phyloP scores from a whole-genome alignment of 169 alveolate genomes.

The Eimeria necatrix region DNA sequence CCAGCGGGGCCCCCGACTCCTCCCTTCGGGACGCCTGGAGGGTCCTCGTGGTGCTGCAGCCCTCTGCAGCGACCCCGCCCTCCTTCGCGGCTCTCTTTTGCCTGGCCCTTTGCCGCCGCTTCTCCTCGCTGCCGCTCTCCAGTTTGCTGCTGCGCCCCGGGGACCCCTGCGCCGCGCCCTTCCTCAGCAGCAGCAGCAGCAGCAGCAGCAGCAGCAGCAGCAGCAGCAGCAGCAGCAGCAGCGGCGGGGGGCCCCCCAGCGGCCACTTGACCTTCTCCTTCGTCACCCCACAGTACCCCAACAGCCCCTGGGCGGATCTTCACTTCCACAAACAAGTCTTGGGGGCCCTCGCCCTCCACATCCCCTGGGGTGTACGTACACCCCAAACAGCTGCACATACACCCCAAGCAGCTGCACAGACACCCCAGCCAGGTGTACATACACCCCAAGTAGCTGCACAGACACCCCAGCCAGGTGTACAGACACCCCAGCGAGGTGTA shows the following conservation, averaged over 20 bases:
- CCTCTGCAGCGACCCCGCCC: constrained; percentile 57
- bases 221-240: neutral
- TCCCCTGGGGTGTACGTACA: neutral
- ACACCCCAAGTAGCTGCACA: too few relatives aligned
- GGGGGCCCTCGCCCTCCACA: constrained; percentile 59
- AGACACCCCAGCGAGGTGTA: too few relatives aligned
- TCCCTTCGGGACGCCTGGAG: constrained; percentile 33
- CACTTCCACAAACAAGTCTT: constrained; percentile 50
- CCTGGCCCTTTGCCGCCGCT: neutral
- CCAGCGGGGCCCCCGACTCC: constrained; percentile 69
- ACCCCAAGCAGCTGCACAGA: neutral
- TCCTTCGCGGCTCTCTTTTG: constrained; percentile 1
- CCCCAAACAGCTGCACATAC: neutral
- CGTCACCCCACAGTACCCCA: constrained; percentile 16
- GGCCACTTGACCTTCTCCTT: constrained; percentile 32
- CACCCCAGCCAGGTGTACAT: too few relatives aligned
- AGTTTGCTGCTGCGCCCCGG: constrained; percentile 27
- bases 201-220: neutral
- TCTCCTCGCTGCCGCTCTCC: constrained; percentile 36
- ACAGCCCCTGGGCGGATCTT: constrained; percentile 66
- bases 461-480: too few relatives aligned
- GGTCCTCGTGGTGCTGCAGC: constrained; percentile 64
- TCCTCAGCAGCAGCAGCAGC: constrained; percentile 5
- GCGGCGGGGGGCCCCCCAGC: constrained; percentile 14
- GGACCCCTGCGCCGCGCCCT: constrained; percentile 57